phyloP scores from a whole-genome alignment of 352 stramenopile genomes.

The Phytophthora uliginosa region DNA sequence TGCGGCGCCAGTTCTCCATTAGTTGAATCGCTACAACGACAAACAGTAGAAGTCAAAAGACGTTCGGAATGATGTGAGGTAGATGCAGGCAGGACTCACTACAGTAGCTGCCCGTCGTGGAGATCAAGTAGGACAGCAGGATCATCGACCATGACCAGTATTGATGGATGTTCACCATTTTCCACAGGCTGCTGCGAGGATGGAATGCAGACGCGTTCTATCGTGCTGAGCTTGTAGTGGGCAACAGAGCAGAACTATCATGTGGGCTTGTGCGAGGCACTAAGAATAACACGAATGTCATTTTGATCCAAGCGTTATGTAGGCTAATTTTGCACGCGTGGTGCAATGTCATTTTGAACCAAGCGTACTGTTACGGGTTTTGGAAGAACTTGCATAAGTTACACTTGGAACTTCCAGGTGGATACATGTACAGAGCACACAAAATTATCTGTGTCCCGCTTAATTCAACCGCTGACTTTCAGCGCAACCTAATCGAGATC shows the following conservation, averaged over 20 bases:
- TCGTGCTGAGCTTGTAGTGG: neutral
- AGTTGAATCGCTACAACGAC: slow-evolving; percentile 63
- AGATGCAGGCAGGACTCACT: slow-evolving; percentile 40
- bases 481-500: neutral
- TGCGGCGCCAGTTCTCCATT: slow-evolving; percentile 72
- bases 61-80: neutral
- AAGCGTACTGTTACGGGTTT: too few species aligned
- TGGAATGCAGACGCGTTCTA: neutral
- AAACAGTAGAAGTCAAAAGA: neutral
- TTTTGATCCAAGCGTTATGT: neutral
- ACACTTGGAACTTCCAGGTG: too few species aligned
- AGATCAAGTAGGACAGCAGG: slow-evolving; percentile 62
- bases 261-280: neutral
- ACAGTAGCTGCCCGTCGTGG: slow-evolving; percentile 73
- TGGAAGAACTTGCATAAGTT: too few species aligned
- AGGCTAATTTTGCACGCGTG: neutral
- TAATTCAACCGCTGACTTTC: neutral
- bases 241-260: too few species aligned
- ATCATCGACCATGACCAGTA: slow-evolving; percentile 60
- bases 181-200: neutral
- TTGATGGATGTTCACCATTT: slow-evolving; percentile 41
- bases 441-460: neutral
- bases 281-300: slow-evolving; percentile 2
- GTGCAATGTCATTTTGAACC: neutral
- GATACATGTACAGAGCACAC: too few species aligned